A percentile compares a stretch with the other conserved stretches of the same genome.
Evolutionary conservation across 768 basidiomycete species (phyloP).

Genomic region (Melanogaster broomeanus): DNA sequence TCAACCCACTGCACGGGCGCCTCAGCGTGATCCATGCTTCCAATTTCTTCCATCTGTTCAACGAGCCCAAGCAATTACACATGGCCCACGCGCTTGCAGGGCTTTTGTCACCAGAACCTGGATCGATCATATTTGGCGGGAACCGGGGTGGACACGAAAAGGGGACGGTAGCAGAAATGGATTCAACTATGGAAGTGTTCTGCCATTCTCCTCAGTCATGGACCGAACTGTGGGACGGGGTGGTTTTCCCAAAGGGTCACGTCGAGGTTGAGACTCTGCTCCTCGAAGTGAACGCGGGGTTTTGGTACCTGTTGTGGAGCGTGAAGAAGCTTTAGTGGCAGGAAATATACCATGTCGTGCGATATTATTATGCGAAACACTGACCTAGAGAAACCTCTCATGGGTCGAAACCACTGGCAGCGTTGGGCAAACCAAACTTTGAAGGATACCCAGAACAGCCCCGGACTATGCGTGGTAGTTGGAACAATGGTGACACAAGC

Average conservation of each 20-base stretch:
- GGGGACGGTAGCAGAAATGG: conserved; percentile 1
- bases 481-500: no score
- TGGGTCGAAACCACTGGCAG: no score
- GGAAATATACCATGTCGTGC: no score
- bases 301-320: not conserved
- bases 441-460: no score
- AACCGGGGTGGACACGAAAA: conserved; percentile 12
- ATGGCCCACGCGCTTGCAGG: conserved; percentile 16
- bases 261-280: not conserved
- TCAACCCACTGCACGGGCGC: conserved; percentile 46
- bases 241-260: conserved; percentile 2
- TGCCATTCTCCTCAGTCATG: conserved; percentile 15
- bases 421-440: no score
- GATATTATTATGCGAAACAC: no score
- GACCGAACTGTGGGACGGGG: conserved; percentile 12
- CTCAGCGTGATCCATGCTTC: conserved; percentile 49
- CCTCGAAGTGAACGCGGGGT: not conserved
- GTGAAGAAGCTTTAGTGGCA: not conserved
- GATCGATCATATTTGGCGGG: conserved; percentile 23
- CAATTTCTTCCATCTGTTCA: conserved; percentile 41
- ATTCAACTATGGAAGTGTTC: not conserved
- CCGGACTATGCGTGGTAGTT: no score
- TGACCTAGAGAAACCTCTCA: no score
- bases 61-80: conserved; percentile 15
- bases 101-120: conserved; percentile 21